A percentile compares a stretch with the other conserved stretches of the same genome.
These are phyloP conservation scores for Metschnikowia bowlesiae DNA, from an alignment of 805 yeast species.

Conservation along the genomic window DNA sequence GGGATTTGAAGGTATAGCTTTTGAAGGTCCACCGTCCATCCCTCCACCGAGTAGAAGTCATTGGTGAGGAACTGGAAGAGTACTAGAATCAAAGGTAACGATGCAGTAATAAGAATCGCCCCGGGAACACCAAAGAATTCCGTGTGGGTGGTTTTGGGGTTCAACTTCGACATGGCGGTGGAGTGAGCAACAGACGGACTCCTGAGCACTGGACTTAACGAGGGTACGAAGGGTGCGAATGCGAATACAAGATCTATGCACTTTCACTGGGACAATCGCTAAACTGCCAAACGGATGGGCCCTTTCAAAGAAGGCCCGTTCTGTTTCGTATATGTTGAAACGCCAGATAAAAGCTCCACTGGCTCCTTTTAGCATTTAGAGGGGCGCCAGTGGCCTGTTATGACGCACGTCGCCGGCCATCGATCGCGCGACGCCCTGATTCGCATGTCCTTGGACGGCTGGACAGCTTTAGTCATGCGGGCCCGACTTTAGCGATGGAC, in stretches of 20 bases:
- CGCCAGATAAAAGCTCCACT: too few relatives aligned
- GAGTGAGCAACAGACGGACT: neutral
- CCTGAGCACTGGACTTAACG: neutral
- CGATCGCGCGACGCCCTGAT: too few relatives aligned
- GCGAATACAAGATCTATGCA: neutral
- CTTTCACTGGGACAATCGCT: too few relatives aligned
- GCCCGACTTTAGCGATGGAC: too few relatives aligned
- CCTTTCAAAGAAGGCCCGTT: too few relatives aligned
- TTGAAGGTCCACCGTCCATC: constrained; percentile 40
- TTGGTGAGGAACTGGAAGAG: constrained; percentile 60
- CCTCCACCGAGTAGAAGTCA: constrained; percentile 49
- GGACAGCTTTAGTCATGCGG: too few relatives aligned
- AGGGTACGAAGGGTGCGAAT: neutral
- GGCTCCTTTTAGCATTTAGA: too few relatives aligned
- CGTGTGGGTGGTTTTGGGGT: constrained; percentile 64
- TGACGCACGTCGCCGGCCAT: too few relatives aligned
- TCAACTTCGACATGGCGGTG: constrained; percentile 33
- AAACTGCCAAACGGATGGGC: too few relatives aligned
- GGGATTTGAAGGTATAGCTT: constrained; percentile 37
- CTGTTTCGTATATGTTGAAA: too few relatives aligned
- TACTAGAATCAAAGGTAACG: constrained; percentile 62
- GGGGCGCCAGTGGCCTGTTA: too few relatives aligned
- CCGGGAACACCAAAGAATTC: constrained; percentile 84
- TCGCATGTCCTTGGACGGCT: too few relatives aligned
- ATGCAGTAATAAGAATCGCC: constrained; percentile 58